These are phyloP conservation scores for Cytospora schulzeri DNA, from an alignment of 2,329 filamentous ascomycete species.

Conservation along the genomic window DNA sequence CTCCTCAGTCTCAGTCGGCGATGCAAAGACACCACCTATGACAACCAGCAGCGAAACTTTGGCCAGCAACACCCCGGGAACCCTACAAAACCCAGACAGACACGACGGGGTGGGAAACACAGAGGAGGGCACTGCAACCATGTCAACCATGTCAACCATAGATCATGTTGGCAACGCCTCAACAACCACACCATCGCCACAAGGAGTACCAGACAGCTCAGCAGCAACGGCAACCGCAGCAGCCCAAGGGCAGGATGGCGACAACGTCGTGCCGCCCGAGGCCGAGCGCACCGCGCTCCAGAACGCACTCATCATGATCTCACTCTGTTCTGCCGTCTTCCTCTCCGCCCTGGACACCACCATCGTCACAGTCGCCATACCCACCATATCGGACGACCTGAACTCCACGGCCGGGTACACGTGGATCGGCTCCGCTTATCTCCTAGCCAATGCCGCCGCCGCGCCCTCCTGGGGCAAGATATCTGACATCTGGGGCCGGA, in stretches of 20 bases:
- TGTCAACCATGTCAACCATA: background rate
- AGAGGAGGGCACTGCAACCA: background rate
- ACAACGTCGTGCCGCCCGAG: constrained; percentile 31
- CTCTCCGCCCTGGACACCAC: constrained; percentile 54
- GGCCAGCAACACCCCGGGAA: constrained; percentile 1
- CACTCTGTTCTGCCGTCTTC: constrained; percentile 46
- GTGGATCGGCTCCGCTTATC: constrained; percentile 76
- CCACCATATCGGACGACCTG: constrained; percentile 61
- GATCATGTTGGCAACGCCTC: background rate
- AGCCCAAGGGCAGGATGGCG: background rate
- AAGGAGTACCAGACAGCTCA: background rate
- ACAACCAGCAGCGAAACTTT: constrained; percentile 1
- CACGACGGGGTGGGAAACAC: background rate
- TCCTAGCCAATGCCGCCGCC: constrained; percentile 68
- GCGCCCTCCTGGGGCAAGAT: constrained; percentile 72
- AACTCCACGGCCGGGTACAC: constrained; percentile 68
- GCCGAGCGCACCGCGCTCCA: constrained; percentile 36
- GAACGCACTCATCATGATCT: constrained; percentile 41
- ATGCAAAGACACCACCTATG: background rate
- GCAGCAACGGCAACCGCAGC: background rate
- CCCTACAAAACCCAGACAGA: background rate
- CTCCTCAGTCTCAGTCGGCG: constrained; percentile 4
- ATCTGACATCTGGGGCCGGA: constrained; percentile 60
- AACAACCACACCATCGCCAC: background rate
- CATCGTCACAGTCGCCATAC: constrained; percentile 63